These are phyloP conservation scores for Perkinsus chesapeaki DNA, from an alignment of 169 alveolate genomes.

Conservation along the genomic window DNA sequence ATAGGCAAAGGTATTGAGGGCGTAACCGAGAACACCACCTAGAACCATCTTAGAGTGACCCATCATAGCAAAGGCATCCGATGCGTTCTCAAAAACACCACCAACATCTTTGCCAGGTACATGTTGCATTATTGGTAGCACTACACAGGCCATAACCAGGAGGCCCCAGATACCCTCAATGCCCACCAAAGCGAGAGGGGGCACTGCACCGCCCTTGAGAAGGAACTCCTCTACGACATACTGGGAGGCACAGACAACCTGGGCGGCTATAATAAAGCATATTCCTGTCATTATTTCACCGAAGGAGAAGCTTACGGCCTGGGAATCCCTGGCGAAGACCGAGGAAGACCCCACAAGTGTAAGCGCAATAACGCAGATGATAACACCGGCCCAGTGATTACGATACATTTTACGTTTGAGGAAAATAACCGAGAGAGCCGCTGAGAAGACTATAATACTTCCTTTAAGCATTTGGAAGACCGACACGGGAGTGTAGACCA, in stretches of 20 bases:
- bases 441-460: not conserved
- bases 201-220: not conserved
- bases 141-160: not conserved
- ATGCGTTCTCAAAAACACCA: constrained; percentile 1
- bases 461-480: constrained; percentile 16
- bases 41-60: not conserved
- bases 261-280: not conserved
- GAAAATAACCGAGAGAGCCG: not conserved
- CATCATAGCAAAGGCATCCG: not conserved
- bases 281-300: not conserved
- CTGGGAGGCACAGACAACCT: constrained; percentile 10
- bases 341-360: constrained; percentile 2
- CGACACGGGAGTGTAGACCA: not conserved
- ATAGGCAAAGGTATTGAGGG: not conserved
- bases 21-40: not conserved
- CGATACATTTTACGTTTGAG: not conserved
- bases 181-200: constrained; percentile 8
- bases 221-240: constrained; percentile 11
- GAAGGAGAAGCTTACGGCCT: not conserved
- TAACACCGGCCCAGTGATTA: not conserved
- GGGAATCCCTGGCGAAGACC: not conserved
- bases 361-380: not conserved
- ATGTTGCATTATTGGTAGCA: not conserved
- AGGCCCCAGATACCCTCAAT: constrained; percentile 14
- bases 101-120: constrained; percentile 2